A percentile compares a stretch with the other conserved stretches of the same genome.
Evolutionary conservation across 345 rosid genomes (phyloP).

Genomic region (Sisymbrium altissimum): DNA sequence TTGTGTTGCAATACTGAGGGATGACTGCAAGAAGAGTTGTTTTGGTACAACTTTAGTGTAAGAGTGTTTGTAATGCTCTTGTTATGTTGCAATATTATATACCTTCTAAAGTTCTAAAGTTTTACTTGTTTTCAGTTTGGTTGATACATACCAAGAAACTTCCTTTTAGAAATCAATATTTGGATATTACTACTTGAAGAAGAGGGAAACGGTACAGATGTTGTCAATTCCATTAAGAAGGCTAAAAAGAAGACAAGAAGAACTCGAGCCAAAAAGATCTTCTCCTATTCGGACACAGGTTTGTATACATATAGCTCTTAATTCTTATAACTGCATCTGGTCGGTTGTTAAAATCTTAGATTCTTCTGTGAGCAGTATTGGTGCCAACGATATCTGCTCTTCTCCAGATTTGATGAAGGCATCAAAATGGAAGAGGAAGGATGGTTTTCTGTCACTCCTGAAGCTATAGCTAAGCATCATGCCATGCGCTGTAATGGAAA

Average conservation of each 20-base stretch:
- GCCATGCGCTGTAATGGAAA: constrained; percentile 61
- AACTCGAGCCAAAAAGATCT: constrained; percentile 36
- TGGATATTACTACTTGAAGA: constrained; percentile 27
- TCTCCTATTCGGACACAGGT: constrained; percentile 43
- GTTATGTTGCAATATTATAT: background rate
- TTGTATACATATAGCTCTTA: background rate
- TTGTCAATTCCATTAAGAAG: constrained; percentile 27
- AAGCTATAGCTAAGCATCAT: constrained; percentile 79
- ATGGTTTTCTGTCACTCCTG: constrained; percentile 99
- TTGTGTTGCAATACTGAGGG: background rate
- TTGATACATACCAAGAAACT: constrained; percentile 27
- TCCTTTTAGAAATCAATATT: constrained; percentile 27
- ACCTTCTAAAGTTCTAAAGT: background rate
- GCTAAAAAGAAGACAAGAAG: constrained; percentile 54
- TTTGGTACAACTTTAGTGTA: background rate
- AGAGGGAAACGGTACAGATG: constrained; percentile 31
- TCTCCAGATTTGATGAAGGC: constrained; percentile 82
- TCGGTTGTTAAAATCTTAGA: background rate
- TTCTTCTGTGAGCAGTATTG: constrained; percentile 53
- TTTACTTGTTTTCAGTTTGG: constrained; percentile 43
- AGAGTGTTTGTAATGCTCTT: background rate
- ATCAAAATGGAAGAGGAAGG: constrained; percentile 95
- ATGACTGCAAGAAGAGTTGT: background rate
- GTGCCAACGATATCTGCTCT: constrained; percentile 73
- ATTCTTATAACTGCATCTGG: background rate